These are phyloP conservation scores for Posidonia australis DNA, from an alignment of 106 monocot genomes.

Conservation along the genomic window DNA sequence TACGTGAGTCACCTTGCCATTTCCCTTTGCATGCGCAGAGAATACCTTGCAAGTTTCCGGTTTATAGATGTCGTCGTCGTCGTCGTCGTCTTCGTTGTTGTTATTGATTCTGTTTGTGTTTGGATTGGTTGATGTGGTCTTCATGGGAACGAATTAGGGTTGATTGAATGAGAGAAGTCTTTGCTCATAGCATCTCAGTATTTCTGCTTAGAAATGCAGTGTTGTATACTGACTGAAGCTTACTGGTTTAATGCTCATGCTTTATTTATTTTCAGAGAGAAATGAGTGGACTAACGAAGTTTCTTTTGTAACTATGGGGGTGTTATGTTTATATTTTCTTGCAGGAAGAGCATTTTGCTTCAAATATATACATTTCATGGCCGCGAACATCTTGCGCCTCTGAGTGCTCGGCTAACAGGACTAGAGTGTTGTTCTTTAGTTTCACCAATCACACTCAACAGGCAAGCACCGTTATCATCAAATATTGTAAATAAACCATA, in stretches of 20 bases:
- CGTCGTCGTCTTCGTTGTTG: too few species aligned
- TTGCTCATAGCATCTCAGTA: too few species aligned
- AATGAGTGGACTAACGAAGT: neutral
- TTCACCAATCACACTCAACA: slow-evolving; percentile 3
- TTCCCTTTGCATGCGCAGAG: neutral
- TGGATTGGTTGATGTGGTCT: too few species aligned
- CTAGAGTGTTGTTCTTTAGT: slow-evolving; percentile 12
- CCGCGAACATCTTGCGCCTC: slow-evolving; percentile 6
- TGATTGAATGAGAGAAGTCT: too few species aligned
- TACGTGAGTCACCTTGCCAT: neutral
- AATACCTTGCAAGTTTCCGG: neutral
- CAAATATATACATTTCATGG: slow-evolving; percentile 9
- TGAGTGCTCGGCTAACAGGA: slow-evolving; percentile 7
- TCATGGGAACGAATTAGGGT: too few species aligned
- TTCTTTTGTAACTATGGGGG: neutral
- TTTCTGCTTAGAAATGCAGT: too few species aligned
- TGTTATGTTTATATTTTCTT: neutral
- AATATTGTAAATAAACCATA: too few species aligned
- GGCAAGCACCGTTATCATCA: slow-evolving; percentile 7
- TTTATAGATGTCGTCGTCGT: too few species aligned
- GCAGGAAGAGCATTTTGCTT: slow-evolving; percentile 23
- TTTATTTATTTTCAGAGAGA: neutral
- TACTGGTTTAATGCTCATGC: too few species aligned
- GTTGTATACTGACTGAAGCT: too few species aligned
- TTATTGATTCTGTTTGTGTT: too few species aligned